These are phyloP conservation scores for Aspergillus bertholletiae DNA, from an alignment of 495 filamentous ascomycete genomes.

Conservation along the genomic window DNA sequence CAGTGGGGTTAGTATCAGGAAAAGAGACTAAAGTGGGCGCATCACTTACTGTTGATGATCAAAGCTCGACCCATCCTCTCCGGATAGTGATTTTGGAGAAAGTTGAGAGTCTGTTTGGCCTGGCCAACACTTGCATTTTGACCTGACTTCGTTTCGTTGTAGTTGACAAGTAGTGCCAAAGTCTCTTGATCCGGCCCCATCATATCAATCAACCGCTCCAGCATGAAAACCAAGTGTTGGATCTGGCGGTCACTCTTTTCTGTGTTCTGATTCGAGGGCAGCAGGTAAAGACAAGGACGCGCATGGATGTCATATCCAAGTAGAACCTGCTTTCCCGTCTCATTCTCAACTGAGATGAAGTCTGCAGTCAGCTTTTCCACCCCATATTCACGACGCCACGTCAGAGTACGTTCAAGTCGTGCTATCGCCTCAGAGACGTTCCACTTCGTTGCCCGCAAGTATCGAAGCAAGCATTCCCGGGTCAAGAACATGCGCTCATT, in stretches of 20 bases:
- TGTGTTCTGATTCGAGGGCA: slow-evolving; percentile 89
- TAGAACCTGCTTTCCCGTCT: slow-evolving; percentile 90
- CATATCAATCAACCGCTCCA: slow-evolving; percentile 84
- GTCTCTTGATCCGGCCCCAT: slow-evolving; percentile 85
- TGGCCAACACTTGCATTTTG: slow-evolving; percentile 72
- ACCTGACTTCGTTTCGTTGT: slow-evolving; percentile 72
- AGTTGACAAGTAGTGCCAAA: slow-evolving; percentile 81
- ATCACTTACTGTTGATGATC: slow-evolving; percentile 72
- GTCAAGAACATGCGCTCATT: slow-evolving; percentile 87
- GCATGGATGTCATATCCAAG: slow-evolving; percentile 81
- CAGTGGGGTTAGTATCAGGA: background rate
- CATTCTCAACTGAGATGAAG: slow-evolving; percentile 85
- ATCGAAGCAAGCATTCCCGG: slow-evolving; percentile 86
- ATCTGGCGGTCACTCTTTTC: slow-evolving; percentile 83
- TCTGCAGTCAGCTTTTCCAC: slow-evolving; percentile 71
- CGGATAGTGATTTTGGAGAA: slow-evolving; percentile 92
- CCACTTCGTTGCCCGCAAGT: slow-evolving; percentile 93
- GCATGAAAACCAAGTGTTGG: slow-evolving; percentile 91
- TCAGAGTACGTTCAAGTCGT: slow-evolving; percentile 72
- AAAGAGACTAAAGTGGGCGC: slow-evolving; percentile 1
- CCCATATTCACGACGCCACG: slow-evolving; percentile 88
- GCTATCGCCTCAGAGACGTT: slow-evolving; percentile 68
- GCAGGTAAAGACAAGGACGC: slow-evolving; percentile 83
- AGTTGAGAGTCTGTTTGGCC: slow-evolving; percentile 75
- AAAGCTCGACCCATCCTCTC: slow-evolving; percentile 87